Evolutionary conservation across 371 early-diverging fungal genomes (phyloP).

Genomic region (Apophysomyces trapeziformis): DNA sequence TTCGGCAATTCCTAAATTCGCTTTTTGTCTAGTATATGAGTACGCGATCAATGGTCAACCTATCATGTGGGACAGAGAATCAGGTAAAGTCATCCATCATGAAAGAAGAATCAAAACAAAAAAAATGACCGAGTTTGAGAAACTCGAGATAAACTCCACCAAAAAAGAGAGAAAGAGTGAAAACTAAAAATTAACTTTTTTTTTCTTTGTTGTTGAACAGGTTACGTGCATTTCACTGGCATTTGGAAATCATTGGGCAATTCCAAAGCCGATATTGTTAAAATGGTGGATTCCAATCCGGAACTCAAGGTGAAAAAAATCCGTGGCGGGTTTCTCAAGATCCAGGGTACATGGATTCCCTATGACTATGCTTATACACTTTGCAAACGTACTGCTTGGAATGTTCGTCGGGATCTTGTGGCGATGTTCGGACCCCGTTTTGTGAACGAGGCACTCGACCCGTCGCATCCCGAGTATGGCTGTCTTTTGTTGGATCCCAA

Average conservation of each 20-base stretch:
- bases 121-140: too few relatives aligned
- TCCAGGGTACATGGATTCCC: conserved; percentile 79
- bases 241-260: conserved; percentile 77
- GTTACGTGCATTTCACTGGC: conserved; percentile 75
- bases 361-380: conserved; percentile 60
- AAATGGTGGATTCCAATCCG: conserved; percentile 69
- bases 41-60: conserved; percentile 62
- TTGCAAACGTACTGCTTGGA: conserved; percentile 60
- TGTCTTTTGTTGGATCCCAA: conserved; percentile 46
- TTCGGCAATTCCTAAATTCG: neutral
- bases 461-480: conserved; percentile 55
- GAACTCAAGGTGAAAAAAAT: conserved; percentile 65
- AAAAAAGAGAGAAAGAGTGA: neutral
- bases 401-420: conserved; percentile 61
- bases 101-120: too few relatives aligned
- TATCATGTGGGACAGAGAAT: conserved; percentile 79
- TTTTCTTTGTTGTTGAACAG: conserved; percentile 13
- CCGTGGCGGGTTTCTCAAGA: conserved; percentile 72
- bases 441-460: conserved; percentile 53
- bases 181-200: neutral
- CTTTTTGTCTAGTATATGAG: conserved; percentile 57
- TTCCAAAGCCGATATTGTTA: conserved; percentile 71
- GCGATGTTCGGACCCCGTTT: conserved; percentile 68
- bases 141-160: too few relatives aligned
- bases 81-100: conserved; percentile 32